Evolutionary conservation across 257 asterid species (phyloP).

Genomic region (Solanum corneliomulleri): DNA sequence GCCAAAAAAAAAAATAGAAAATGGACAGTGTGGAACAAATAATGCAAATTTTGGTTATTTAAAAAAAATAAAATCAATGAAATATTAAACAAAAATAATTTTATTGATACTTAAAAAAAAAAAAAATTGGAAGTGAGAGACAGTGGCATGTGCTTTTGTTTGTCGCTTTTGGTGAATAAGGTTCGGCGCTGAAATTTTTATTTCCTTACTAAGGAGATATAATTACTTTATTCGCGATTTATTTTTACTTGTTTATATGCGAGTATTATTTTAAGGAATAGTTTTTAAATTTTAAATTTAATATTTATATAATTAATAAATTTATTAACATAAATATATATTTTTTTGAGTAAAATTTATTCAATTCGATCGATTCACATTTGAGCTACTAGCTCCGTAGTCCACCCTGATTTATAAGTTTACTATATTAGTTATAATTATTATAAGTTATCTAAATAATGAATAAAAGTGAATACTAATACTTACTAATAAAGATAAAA

Average conservation of each 20-base stretch:
- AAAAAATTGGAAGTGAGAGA: constrained; percentile 10
- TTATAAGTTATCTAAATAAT: too few relatives aligned
- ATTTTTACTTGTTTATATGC: background rate
- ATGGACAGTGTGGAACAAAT: constrained; percentile 22
- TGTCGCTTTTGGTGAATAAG: constrained; percentile 27
- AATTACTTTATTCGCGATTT: background rate
- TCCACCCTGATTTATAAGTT: background rate
- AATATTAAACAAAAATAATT: background rate
- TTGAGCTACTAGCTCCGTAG: too few relatives aligned
- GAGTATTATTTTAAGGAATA: too few relatives aligned
- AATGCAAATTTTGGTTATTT: constrained; percentile 15
- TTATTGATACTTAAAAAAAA: background rate
- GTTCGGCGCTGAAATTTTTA: background rate
- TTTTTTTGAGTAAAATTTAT: too few relatives aligned
- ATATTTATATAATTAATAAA: too few relatives aligned
- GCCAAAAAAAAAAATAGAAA: constrained; percentile 15
- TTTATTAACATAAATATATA: too few relatives aligned
- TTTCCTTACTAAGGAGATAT: background rate
- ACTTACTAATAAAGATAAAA: too few relatives aligned
- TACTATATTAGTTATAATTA: background rate
- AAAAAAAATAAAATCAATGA: background rate
- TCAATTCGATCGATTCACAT: background rate
- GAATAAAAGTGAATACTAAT: background rate
- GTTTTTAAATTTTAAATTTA: too few relatives aligned
- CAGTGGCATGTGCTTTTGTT: constrained; percentile 76